Percentiles rank a stretch among this genome's conserved stretches.
Evolutionary conservation across 1,139 yeast species (phyloP).

Genomic region (Blastobotrys niveus): DNA sequence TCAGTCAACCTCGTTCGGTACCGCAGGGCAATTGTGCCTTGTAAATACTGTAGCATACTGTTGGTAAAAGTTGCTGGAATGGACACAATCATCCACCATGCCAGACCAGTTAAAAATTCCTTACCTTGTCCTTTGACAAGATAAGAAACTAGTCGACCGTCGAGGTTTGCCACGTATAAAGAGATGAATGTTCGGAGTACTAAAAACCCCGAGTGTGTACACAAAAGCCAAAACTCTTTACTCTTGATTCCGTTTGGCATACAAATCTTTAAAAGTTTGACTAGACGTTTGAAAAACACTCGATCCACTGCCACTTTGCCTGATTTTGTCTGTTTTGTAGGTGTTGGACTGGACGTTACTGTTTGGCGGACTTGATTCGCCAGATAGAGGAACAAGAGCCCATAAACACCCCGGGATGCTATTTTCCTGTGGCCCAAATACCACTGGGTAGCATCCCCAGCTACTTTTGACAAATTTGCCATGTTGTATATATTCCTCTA

Average conservation of each 20-base stretch:
- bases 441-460: conserved; percentile 15
- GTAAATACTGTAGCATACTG: conserved; percentile 66
- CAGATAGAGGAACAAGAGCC: conserved; percentile 24
- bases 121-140: conserved; percentile 66
- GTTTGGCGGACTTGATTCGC: conserved; percentile 24
- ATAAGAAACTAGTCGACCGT: conserved; percentile 80
- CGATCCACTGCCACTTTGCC: conserved; percentile 33
- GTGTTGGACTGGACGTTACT: conserved; percentile 19
- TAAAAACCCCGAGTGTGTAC: conserved; percentile 55
- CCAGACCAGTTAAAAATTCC: conserved; percentile 56
- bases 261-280: conserved; percentile 32
- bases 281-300: conserved; percentile 30
- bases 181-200: conserved; percentile 69
- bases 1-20: conserved; percentile 63
- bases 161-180: conserved; percentile 77
- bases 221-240: conserved; percentile 40
- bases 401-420: conserved; percentile 28
- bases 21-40: conserved; percentile 58
- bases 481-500: conserved; percentile 1
- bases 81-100: conserved; percentile 80
- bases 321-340: conserved; percentile 6
- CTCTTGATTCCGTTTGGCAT: conserved; percentile 34
- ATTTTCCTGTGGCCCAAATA: conserved; percentile 27
- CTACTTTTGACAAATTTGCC: conserved; percentile 21
- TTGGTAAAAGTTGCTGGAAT: conserved; percentile 82